Evolutionary conservation across 73 alveolate species (phyloP).

Genomic region (Stentor coeruleus): DNA sequence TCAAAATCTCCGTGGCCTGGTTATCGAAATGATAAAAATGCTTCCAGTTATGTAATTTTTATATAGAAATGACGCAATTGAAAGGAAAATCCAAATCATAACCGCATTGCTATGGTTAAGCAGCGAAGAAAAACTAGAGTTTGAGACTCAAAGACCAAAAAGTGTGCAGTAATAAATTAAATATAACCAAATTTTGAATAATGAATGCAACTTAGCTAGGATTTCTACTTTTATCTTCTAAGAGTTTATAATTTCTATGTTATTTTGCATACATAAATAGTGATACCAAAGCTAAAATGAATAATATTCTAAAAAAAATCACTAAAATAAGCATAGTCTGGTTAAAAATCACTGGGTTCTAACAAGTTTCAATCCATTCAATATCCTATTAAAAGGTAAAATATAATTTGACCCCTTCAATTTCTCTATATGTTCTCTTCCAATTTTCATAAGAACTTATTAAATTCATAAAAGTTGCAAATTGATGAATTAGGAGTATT

Average conservation of each 20-base stretch:
- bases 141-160: not conserved
- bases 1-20: not conserved
- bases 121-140: not conserved
- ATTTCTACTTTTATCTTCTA: not conserved
- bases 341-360: not conserved
- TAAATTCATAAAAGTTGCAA: not conserved
- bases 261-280: not conserved
- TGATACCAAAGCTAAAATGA: not conserved
- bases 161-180: not conserved
- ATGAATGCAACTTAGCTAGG: not conserved
- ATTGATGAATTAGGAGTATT: not conserved
- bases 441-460: not conserved
- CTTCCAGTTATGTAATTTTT: not conserved
- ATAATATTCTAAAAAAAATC: not conserved
- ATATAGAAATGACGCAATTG: not conserved
- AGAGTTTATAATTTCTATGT: not conserved
- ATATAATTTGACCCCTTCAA: not conserved
- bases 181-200: not conserved
- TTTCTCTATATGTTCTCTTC: not conserved
- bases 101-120: not conserved
- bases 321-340: not conserved
- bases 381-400: not conserved
- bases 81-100: not conserved
- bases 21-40: not conserved
- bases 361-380: not conserved